Percentiles rank a stretch among this genome's conserved stretches.
Evolutionary conservation across 2,329 filamentous ascomycete genomes (phyloP).

Genomic region (Aspergillus udagawae): DNA sequence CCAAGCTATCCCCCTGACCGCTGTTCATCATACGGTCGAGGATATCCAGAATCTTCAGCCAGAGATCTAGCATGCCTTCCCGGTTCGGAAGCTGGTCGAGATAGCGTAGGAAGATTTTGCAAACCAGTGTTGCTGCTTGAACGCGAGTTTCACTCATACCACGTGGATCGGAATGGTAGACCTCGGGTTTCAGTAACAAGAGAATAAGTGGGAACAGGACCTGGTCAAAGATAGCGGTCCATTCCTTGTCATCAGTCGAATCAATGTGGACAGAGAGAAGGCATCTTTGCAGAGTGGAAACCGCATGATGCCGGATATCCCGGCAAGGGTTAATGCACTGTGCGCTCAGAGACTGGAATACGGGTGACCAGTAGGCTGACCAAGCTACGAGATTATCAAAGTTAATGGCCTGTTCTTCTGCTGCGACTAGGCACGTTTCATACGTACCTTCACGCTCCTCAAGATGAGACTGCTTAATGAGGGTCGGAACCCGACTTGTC

Average conservation of each 20-base stretch:
- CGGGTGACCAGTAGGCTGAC: constrained; percentile 96
- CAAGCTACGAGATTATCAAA: constrained; percentile 58
- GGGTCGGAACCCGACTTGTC: constrained; percentile 72
- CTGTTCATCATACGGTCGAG: constrained; percentile 97
- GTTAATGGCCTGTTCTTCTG: constrained; percentile 7
- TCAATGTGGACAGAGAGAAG: constrained; percentile 81
- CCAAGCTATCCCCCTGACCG: constrained; percentile 82
- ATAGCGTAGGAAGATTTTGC: constrained; percentile 94
- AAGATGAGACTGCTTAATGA: constrained; percentile 91
- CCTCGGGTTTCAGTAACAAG: constrained; percentile 84
- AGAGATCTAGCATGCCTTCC: constrained; percentile 86
- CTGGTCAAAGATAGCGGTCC: constrained; percentile 91
- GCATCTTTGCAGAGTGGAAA: constrained; percentile 78
- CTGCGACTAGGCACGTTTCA: background rate
- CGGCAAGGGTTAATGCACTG: constrained; percentile 95
- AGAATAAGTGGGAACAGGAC: constrained; percentile 90
- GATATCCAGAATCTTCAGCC: constrained; percentile 86
- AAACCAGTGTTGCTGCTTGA: constrained; percentile 83
- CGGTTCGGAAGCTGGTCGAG: constrained; percentile 78
- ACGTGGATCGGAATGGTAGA: constrained; percentile 82
- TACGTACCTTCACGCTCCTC: constrained; percentile 73
- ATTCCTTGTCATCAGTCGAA: constrained; percentile 79
- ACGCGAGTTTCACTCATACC: constrained; percentile 96
- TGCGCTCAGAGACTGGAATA: constrained; percentile 80
- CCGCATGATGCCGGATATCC: constrained; percentile 84